phyloP scores from a whole-genome alignment of 805 yeast genomes.

The Nakazawaea wickerhamii region DNA sequence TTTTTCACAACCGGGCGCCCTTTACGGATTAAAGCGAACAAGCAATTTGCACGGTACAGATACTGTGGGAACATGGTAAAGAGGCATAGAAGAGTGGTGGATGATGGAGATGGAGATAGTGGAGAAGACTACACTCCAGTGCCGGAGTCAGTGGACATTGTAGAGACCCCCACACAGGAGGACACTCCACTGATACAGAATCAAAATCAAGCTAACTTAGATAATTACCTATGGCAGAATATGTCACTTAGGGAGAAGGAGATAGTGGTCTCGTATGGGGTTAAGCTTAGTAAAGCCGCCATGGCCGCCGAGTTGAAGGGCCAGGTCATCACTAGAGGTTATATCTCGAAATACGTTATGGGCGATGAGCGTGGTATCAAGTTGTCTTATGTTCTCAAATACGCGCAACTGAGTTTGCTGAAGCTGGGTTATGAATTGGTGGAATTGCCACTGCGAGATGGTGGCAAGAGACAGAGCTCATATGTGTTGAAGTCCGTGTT shows the following conservation, averaged over 20 bases:
- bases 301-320: conserved; percentile 23
- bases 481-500: too few relatives aligned
- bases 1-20: too few relatives aligned
- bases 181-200: too few relatives aligned
- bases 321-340: conserved; percentile 23
- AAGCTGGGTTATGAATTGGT: conserved; percentile 23
- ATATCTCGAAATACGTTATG: conserved; percentile 23
- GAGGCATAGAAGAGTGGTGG: neutral
- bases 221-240: conserved; percentile 13
- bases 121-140: too few relatives aligned
- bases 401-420: conserved; percentile 14
- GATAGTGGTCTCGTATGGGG: conserved; percentile 14
- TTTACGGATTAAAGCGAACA: too few relatives aligned
- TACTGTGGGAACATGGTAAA: too few relatives aligned
- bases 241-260: conserved; percentile 11
- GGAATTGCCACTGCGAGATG: conserved; percentile 17
- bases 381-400: conserved; percentile 19
- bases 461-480: too few relatives aligned
- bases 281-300: conserved; percentile 19
- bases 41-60: too few relatives aligned
- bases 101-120: neutral
- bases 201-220: conserved; percentile 15
- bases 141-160: too few relatives aligned
- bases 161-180: too few relatives aligned
- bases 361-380: conserved; percentile 18